Base-by-base conservation (phyloP, 768 basidiomycete species). In the Lentinula raphanica region DNA sequence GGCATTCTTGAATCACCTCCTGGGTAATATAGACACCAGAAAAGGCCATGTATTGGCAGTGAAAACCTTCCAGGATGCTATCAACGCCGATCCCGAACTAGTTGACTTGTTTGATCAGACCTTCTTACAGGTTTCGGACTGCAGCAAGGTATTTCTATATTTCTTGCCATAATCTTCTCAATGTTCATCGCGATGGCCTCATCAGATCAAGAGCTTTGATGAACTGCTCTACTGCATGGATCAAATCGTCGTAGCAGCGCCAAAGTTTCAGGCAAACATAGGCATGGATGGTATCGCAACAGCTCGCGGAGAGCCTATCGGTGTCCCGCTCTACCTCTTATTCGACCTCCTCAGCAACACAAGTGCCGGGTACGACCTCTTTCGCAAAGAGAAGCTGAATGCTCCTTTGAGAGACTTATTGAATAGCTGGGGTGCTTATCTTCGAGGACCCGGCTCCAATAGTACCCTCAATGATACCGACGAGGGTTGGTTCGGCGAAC, bases 51-150 rank as follows among this genome's bases (percentile, higher is more conserved):
- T 3, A 15, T 31, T 31, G n/a, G 21, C 55, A 36, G 59, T 57
- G 11, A 19, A 29, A 17, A 29, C 32, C 1, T 56, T 60, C 19
- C 2, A 60, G n/a, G 27, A 21, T 4, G 53, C 32, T 48, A 56
- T 60, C 42, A 32, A 56, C 6, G 25, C 27, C 27, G 45, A 60
- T 56, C 29, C 40, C 11, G 59, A 60, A 32, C 27, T 60, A 54
- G 54, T 56, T n/a, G 31, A 56, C 21, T 40, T 60, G 54, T 56
- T 55, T 19, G 28, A 56, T 11, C 53, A 60, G 36, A 49, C 38
- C 11, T 60, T 60, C 25, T 5, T 56, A 4, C 59, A 60, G 31
- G 59, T 36, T 35, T 55, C 54, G 2, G 5, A 40, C 29, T 19
- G 7, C n/a, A 60, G 56, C 45, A 45, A 44, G 51, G 58, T 59